Evolutionary conservation across 2,329 filamentous ascomycete genomes (phyloP).

Genomic region (Phoma sp.): DNA sequence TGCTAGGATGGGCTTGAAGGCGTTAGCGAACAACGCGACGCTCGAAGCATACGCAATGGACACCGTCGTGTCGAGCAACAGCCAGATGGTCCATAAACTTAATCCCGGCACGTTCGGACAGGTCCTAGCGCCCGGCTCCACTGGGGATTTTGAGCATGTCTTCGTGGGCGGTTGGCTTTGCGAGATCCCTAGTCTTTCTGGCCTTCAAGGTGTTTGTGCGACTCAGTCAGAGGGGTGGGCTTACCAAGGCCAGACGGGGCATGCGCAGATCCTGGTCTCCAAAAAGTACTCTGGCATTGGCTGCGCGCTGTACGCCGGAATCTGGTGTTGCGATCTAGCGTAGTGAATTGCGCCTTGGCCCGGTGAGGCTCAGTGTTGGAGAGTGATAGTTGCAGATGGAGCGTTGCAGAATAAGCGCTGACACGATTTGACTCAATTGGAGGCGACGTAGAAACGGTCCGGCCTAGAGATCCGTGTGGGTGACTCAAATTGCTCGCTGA

Average conservation of each 20-base stretch:
- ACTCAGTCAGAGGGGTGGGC: constrained; percentile 35
- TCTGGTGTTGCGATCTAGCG: constrained; percentile 45
- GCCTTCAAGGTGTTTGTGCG: constrained; percentile 35
- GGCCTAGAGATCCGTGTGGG: too few species aligned
- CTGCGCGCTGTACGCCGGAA: constrained; percentile 30
- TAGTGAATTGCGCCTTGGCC: too few species aligned
- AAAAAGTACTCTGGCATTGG: constrained; percentile 40
- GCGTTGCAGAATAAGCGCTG: too few species aligned
- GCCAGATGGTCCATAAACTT: constrained; percentile 44
- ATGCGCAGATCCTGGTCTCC: constrained; percentile 41
- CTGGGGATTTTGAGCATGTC: constrained; percentile 36
- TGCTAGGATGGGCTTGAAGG: constrained; percentile 33
- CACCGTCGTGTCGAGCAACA: constrained; percentile 31
- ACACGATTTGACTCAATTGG: too few species aligned
- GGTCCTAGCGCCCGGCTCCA: constrained; percentile 39
- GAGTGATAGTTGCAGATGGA: too few species aligned
- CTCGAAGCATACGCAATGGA: constrained; percentile 39
- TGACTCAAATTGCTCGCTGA: too few species aligned
- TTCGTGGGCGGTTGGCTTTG: constrained; percentile 48
- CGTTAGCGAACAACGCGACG: constrained; percentile 24
- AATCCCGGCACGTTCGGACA: constrained; percentile 38
- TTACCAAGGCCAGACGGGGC: constrained; percentile 41
- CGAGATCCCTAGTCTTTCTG: constrained; percentile 39
- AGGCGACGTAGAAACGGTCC: too few species aligned
- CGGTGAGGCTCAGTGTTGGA: too few species aligned